Evolutionary conservation across 2,329 filamentous ascomycete species (phyloP), one percentile per base, ranked within the genome.

Genomic region (Coniochaeta hoffmannii): DNA sequence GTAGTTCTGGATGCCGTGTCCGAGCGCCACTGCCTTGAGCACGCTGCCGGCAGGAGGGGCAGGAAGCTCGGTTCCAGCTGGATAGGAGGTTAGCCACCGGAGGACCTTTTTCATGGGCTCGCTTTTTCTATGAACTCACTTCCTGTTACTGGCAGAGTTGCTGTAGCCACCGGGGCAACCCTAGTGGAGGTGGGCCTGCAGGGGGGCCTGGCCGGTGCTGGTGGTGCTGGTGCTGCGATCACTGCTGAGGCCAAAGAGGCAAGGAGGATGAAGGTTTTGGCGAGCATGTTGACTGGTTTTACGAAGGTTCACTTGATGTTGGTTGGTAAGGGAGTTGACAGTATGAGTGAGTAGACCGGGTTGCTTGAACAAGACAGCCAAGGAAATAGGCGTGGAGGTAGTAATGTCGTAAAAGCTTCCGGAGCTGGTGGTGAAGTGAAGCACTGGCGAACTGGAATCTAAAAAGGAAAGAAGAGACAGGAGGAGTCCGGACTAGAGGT

Each of bases 1-100:
- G 74, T 88, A 88, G 77, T 88, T 88, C 64, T 88, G 85, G 63
- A 85, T 79, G 56, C 85, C 85, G 62, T 85, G 78, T 61, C 84
- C 85, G 41, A 88, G 70, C 55, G 76, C 77, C 59, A 88, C 79
- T 71, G 77, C 71, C 65, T 80, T 76, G 35, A 84, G 70, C 5
- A 66, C 65, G 44, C 73, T 62, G 58, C 64, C 64, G 10, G 69
- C 58, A 2, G 75, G 60, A 1, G 74, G 74, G 4, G 67, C 57
- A n/a, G 73, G 66, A 28, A 83, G 77, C 53, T 81, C 71, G 24
- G 62, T 64, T 35, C 66, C 73, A 77, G 26, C 52, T 31, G 14
- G 31, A 30, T 8, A 11, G n/a, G 2, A 10, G 14, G 17, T 53
- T 28, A 53, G 50, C n/a, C n/a, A n/a, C n/a, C n/a, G n/a, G n/a